Evolutionary conservation across 257 asterid genomes (phyloP).

Genomic region (Linderniella brevidens): DNA sequence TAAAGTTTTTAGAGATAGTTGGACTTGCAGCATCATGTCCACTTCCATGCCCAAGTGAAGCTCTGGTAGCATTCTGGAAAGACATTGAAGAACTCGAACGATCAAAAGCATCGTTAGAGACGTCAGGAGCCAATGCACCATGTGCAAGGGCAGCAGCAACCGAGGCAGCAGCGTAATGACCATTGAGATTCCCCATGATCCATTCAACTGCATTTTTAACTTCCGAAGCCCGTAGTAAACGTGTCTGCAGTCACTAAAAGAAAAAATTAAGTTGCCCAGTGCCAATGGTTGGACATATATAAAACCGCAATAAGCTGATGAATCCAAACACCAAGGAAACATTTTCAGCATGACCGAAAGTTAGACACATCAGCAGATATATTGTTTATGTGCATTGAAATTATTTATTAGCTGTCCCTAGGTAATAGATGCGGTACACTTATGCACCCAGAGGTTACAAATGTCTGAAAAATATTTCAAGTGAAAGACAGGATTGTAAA

Average conservation of each 20-base stretch:
- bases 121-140: slow-evolving; percentile 72
- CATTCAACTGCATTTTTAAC: slow-evolving; percentile 90
- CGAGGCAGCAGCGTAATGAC: slow-evolving; percentile 95
- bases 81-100: slow-evolving; percentile 36
- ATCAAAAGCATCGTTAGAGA: slow-evolving; percentile 39
- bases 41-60: slow-evolving; percentile 31
- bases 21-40: slow-evolving; percentile 52
- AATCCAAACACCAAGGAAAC: background rate
- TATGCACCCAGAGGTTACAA: too few species aligned
- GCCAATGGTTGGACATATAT: slow-evolving; percentile 15
- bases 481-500: too few species aligned
- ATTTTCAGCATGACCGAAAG: background rate
- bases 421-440: too few species aligned
- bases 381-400: too few species aligned
- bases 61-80: slow-evolving; percentile 27
- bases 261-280: slow-evolving; percentile 55
- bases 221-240: slow-evolving; percentile 79
- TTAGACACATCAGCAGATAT: too few species aligned
- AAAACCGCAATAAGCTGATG: too few species aligned
- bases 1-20: slow-evolving; percentile 55
- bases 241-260: slow-evolving; percentile 98
- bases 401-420: too few species aligned
- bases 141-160: slow-evolving; percentile 98
- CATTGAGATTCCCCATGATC: slow-evolving; percentile 83
- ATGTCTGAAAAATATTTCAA: too few species aligned